phyloP scores from a whole-genome alignment of 768 basidiomycete species.

The Phlebiopsis flavidoalba region DNA sequence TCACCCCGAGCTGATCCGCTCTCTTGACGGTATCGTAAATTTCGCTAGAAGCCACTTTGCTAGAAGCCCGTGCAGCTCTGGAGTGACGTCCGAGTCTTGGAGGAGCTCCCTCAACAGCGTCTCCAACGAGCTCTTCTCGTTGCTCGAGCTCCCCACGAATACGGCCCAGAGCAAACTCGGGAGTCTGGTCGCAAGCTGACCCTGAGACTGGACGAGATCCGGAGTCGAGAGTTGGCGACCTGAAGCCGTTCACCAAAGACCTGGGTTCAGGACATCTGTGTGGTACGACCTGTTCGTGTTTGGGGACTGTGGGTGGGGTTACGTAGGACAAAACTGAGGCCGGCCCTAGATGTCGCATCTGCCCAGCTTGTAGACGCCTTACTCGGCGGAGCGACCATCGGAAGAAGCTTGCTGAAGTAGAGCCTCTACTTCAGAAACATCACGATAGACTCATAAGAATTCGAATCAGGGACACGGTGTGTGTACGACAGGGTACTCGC shows the following conservation, averaged over 20 bases:
- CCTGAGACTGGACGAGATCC: constrained; percentile 60
- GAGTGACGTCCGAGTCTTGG: constrained; percentile 39
- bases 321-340: constrained; percentile 20
- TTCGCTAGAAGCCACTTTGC: constrained; percentile 74
- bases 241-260: constrained; percentile 78
- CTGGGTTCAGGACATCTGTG: constrained; percentile 75
- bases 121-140: constrained; percentile 58
- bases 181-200: constrained; percentile 79
- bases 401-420: constrained; percentile 42
- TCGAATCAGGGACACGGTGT: constrained; percentile 61
- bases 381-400: constrained; percentile 30
- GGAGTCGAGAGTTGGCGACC: constrained; percentile 86
- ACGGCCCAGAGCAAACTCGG: constrained; percentile 91
- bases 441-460: constrained; percentile 34
- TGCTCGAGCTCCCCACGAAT: constrained; percentile 78
- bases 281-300: constrained; percentile 91
- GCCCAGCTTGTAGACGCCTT: constrained; percentile 43
- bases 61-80: constrained; percentile 68
- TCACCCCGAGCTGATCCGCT: constrained; percentile 55
- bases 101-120: constrained; percentile 67
- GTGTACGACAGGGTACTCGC: constrained; percentile 45
- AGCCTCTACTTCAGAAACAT: constrained; percentile 41
- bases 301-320: constrained; percentile 82
- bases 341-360: constrained; percentile 23
- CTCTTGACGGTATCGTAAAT: constrained; percentile 67